phyloP scores from a whole-genome alignment of 2,329 filamentous ascomycete species.

The Myotisia sp. region DNA sequence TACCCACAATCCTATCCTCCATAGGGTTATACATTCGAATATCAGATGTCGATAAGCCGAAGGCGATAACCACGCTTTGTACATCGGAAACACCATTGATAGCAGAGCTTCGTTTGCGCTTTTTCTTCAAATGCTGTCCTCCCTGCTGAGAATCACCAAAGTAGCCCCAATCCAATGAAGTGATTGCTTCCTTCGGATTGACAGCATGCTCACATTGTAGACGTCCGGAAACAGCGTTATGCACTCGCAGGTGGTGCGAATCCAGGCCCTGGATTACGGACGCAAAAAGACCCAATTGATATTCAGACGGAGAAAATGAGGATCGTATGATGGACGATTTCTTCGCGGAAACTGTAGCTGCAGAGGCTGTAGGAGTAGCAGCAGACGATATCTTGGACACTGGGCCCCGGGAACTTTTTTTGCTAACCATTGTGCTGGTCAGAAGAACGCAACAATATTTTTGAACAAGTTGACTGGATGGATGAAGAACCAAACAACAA shows the following conservation, averaged over 20 bases:
- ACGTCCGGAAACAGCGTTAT: constrained; percentile 37
- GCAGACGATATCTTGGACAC: constrained; percentile 33
- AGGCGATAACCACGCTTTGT: constrained; percentile 33
- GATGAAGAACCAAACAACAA: too few species aligned
- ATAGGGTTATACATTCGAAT: constrained; percentile 37
- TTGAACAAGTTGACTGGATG: too few species aligned
- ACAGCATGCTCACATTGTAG: constrained; percentile 38
- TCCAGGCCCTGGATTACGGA: constrained; percentile 41
- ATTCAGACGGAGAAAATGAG: constrained; percentile 37
- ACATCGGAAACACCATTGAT: constrained; percentile 26
- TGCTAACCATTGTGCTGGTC: constrained; percentile 33
- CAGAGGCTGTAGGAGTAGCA: constrained; percentile 24
- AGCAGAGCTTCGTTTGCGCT: constrained; percentile 35
- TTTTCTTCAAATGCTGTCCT: constrained; percentile 34
- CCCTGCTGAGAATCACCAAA: constrained; percentile 21
- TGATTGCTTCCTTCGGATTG: constrained; percentile 33
- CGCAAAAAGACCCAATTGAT: constrained; percentile 39
- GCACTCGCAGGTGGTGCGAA: constrained; percentile 38
- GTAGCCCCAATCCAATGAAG: constrained; percentile 39
- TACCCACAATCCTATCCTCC: constrained; percentile 34
- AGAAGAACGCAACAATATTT: too few species aligned
- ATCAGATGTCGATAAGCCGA: constrained; percentile 36
- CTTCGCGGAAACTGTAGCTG: constrained; percentile 24
- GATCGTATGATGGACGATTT: constrained; percentile 37
- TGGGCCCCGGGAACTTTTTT: constrained; percentile 30